These are phyloP conservation scores for Themeda triandra DNA, from an alignment of 176 grass and related monocot species.

Conservation along the genomic window DNA sequence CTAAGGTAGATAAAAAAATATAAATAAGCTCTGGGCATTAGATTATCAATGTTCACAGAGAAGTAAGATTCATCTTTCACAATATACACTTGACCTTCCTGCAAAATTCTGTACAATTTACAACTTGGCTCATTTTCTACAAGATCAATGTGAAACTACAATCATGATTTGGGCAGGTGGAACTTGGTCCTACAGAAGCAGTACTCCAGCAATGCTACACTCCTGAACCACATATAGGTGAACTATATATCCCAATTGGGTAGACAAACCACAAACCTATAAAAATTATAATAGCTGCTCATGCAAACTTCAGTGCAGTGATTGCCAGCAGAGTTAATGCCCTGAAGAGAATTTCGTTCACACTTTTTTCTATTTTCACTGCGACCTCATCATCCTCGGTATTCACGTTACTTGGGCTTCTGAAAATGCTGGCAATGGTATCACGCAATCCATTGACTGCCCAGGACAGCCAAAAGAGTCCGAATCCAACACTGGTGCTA, in stretches of 20 bases:
- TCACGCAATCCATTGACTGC: conserved; percentile 69
- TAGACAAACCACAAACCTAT: neutral
- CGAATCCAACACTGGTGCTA: conserved; percentile 76
- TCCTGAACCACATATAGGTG: conserved; percentile 33
- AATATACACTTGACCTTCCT: conserved; percentile 22
- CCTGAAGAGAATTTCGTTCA: conserved; percentile 65
- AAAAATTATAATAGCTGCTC: neutral
- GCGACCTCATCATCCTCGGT: conserved; percentile 56
- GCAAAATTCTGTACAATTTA: conserved; percentile 55
- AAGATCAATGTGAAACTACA: neutral
- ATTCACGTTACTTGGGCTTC: conserved; percentile 37
- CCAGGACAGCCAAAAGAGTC: conserved; percentile 85
- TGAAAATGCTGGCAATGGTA: conserved; percentile 52
- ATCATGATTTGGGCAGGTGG: conserved; percentile 13
- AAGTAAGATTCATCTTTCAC: conserved; percentile 14
- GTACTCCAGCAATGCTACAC: neutral
- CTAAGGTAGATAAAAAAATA: neutral
- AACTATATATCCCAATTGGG: neutral
- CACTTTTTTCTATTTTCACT: conserved; percentile 49
- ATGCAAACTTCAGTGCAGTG: conserved; percentile 65
- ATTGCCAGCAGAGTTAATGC: conserved; percentile 58
- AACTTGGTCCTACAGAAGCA: conserved; percentile 33
- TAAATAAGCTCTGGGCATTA: neutral
- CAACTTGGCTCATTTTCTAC: conserved; percentile 29
- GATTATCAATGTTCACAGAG: neutral